Percentiles rank a stretch among this genome's conserved stretches.
These are phyloP conservation scores for Cunninghamia lanceolata DNA, from an alignment of 75 land plant species.

Conservation along the genomic window DNA sequence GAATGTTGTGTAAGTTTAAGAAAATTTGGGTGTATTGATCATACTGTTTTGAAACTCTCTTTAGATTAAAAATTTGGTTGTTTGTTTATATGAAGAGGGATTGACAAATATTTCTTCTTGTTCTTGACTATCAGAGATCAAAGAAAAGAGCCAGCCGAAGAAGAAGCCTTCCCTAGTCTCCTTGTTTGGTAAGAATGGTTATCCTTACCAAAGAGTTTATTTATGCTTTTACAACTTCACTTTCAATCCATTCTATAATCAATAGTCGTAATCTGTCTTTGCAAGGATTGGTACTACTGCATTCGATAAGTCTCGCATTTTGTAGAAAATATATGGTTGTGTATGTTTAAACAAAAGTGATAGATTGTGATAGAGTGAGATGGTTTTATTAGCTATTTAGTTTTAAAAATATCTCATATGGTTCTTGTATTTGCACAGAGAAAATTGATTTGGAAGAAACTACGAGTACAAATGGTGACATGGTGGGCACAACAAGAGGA, in stretches of 20 bases:
- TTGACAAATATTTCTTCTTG: neutral
- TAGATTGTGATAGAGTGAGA: too few species aligned
- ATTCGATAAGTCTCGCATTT: neutral
- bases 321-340: neutral
- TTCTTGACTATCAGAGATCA: neutral
- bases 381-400: neutral
- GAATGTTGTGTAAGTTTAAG: neutral
- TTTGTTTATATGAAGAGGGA: too few species aligned
- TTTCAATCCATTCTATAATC: neutral
- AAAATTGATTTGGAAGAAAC: constrained; percentile 5
- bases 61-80: neutral
- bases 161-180: constrained; percentile 12
- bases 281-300: neutral
- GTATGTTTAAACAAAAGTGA: neutral
- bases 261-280: neutral
- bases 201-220: neutral
- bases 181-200: constrained; percentile 7
- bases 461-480: neutral
- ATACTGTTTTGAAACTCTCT: neutral
- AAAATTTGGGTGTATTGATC: neutral
- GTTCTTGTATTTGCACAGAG: neutral
- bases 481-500: neutral
- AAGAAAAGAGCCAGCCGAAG: constrained; percentile 2
- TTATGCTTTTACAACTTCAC: neutral
- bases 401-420: neutral